Evolutionary conservation across 2,329 filamentous ascomycete genomes (phyloP).

Genomic region (Exophiala sideris): DNA sequence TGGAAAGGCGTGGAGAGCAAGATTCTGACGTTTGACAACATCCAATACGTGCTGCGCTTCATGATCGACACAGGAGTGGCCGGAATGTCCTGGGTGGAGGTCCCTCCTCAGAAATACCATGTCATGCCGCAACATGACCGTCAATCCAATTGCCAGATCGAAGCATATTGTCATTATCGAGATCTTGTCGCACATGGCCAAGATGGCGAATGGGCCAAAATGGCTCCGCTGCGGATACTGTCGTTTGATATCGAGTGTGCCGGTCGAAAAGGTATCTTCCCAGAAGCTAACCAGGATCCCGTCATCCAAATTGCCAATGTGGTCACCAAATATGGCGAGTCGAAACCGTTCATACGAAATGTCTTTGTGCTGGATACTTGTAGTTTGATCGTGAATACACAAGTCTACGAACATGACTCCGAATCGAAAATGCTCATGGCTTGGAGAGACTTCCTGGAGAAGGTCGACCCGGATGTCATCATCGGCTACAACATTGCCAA

Average conservation of each 20-base stretch:
- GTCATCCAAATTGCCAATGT: conserved; percentile 98
- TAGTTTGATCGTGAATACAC: conserved; percentile 89
- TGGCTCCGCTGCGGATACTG: conserved; percentile 86
- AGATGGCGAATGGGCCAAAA: conserved; percentile 95
- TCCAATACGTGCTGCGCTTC: conserved; percentile 91
- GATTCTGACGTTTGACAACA: conserved; percentile 89
- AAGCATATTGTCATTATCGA: conserved; percentile 77
- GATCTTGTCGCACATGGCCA: conserved; percentile 84
- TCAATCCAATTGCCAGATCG: conserved; percentile 94
- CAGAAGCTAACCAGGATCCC: conserved; percentile 84
- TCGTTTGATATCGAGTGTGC: conserved; percentile 99
- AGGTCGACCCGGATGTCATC: conserved; percentile 93
- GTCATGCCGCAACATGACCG: conserved; percentile 63
- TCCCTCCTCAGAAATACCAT: conserved; percentile 68
- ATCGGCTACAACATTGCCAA: conserved; percentile 99
- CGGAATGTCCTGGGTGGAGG: conserved; percentile 98
- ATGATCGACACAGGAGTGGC: conserved; percentile 96
- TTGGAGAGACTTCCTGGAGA: conserved; percentile 86
- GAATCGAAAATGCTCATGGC: conserved; percentile 88
- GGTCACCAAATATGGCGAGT: conserved; percentile 90
- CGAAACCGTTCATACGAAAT: conserved; percentile 91
- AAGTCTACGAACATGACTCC: conserved; percentile 76
- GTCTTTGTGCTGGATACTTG: conserved; percentile 94
- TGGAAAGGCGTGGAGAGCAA: conserved; percentile 71
- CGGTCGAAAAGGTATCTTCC: conserved; percentile 94